A percentile compares a stretch with the other conserved stretches of the same genome.
phyloP scores from a whole-genome alignment of 345 rosid species.

The Gynandropsis gynandra region DNA sequence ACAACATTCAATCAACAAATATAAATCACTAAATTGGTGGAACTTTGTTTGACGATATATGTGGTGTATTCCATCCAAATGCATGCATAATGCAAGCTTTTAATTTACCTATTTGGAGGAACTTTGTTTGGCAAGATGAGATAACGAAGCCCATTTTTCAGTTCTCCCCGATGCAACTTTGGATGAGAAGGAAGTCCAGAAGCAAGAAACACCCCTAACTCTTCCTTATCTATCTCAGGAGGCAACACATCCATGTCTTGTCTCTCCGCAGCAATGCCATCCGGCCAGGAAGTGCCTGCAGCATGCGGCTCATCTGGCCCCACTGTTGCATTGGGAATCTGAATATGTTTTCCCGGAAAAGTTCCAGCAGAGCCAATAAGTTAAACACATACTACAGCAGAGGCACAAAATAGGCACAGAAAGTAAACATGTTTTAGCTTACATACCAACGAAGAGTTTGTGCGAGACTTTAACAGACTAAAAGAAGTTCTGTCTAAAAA shows the following conservation, averaged over 20 bases:
- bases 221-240: slow-evolving; percentile 38
- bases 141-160: slow-evolving; percentile 92
- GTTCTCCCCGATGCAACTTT: slow-evolving; percentile 68
- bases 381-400: slow-evolving; percentile 10
- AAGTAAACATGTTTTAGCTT: slow-evolving; percentile 2
- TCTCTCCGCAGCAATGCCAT: slow-evolving; percentile 57
- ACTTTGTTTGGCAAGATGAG: slow-evolving; percentile 95
- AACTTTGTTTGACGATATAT: background rate
- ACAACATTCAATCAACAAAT: background rate
- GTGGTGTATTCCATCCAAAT: slow-evolving; percentile 1
- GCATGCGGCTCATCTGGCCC: slow-evolving; percentile 99
- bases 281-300: slow-evolving; percentile 77
- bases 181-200: slow-evolving; percentile 86
- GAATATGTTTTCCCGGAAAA: slow-evolving; percentile 42
- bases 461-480: slow-evolving; percentile 35
- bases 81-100: background rate
- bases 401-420: background rate
- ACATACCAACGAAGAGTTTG: slow-evolving; percentile 40
- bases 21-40: background rate
- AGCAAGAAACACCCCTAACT: slow-evolving; percentile 51
- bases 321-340: slow-evolving; percentile 56
- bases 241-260: slow-evolving; percentile 52
- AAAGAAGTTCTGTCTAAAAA: slow-evolving; percentile 55
- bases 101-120: slow-evolving; percentile 76
- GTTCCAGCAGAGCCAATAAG: slow-evolving; percentile 5